phyloP scores from a whole-genome alignment of 257 asterid species.

The Capsicum rhomboideum region DNA sequence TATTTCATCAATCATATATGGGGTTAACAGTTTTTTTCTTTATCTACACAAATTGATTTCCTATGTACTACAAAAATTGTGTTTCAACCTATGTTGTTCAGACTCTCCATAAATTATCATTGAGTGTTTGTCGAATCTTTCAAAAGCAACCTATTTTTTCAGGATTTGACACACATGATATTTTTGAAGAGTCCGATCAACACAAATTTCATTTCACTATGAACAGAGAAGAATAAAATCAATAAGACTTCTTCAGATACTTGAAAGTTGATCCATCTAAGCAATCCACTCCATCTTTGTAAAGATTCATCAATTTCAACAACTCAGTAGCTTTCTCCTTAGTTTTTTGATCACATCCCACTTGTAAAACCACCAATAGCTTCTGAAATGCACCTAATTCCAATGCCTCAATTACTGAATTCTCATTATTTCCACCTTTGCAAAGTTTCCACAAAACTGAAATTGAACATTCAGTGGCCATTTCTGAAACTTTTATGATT shows the following conservation, averaged over 20 bases:
- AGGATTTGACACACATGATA: not conserved
- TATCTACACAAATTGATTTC: not conserved
- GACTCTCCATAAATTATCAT: not conserved
- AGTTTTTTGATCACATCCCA: conserved; percentile 46
- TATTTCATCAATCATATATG: no score
- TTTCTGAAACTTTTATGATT: conserved; percentile 55
- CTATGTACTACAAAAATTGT: not conserved
- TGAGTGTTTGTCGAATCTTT: rapidly evolving
- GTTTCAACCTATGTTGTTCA: not conserved
- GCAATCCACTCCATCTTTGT: conserved; percentile 49
- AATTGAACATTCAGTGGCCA: conserved; percentile 40
- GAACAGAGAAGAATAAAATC: conserved; percentile 1
- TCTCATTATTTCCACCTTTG: conserved; percentile 24
- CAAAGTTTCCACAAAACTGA: conserved; percentile 60
- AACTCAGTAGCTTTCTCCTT: conserved; percentile 66
- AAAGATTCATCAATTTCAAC: conserved; percentile 58
- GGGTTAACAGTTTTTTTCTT: not conserved
- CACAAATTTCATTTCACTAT: not conserved
- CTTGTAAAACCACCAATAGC: conserved; percentile 66
- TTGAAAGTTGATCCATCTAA: conserved; percentile 55
- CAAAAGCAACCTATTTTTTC: not conserved
- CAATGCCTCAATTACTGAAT: conserved; percentile 46
- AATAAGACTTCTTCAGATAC: conserved; percentile 42
- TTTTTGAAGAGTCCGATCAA: not conserved
- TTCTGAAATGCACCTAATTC: conserved; percentile 72